Conservation (phyloP, 164 flowering plant genomes). For the Dillenia turbinata region DNA sequence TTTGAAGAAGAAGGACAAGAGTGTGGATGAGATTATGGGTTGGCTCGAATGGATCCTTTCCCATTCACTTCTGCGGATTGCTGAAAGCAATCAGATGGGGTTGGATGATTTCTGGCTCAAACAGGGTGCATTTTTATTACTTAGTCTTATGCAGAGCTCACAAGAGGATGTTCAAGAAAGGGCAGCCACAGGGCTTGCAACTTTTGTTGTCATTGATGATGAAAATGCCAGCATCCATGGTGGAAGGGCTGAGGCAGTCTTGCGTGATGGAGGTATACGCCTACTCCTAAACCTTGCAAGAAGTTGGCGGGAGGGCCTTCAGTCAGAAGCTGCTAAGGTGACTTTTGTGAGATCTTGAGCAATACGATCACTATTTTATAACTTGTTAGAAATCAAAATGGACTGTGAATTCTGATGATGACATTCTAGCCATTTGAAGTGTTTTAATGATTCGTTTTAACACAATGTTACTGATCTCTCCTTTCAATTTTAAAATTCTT, state of each 20-base stretch:
- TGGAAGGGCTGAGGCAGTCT: constrained; percentile 86
- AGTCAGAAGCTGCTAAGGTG: constrained; percentile 96
- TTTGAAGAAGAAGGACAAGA: constrained; percentile 36
- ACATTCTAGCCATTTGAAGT: too few species aligned
- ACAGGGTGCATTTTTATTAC: constrained; percentile 78
- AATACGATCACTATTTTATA: too few species aligned
- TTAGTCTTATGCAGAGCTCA: constrained; percentile 73
- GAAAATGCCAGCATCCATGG: constrained; percentile 85
- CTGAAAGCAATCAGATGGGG: constrained; percentile 73
- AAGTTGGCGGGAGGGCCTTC: constrained; percentile 92
- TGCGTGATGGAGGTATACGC: constrained; percentile 84
- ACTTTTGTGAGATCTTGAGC: background rate
- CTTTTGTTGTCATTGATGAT: constrained; percentile 95
- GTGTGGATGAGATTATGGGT: constrained; percentile 56
- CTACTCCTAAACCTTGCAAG: constrained; percentile 77
- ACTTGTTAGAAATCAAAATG: too few species aligned
- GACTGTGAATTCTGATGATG: too few species aligned
- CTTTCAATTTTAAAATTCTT: background rate
- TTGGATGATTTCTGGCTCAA: constrained; percentile 81
- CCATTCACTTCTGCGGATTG: constrained; percentile 72
- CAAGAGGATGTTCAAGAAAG: constrained; percentile 99
- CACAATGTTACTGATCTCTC: too few species aligned
- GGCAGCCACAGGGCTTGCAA: constrained; percentile 96
- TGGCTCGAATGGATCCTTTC: constrained; percentile 96
- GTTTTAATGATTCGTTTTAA: too few species aligned